Evolutionary conservation across 768 basidiomycete species (phyloP).

Genomic region (Saitozyma podzolica): DNA sequence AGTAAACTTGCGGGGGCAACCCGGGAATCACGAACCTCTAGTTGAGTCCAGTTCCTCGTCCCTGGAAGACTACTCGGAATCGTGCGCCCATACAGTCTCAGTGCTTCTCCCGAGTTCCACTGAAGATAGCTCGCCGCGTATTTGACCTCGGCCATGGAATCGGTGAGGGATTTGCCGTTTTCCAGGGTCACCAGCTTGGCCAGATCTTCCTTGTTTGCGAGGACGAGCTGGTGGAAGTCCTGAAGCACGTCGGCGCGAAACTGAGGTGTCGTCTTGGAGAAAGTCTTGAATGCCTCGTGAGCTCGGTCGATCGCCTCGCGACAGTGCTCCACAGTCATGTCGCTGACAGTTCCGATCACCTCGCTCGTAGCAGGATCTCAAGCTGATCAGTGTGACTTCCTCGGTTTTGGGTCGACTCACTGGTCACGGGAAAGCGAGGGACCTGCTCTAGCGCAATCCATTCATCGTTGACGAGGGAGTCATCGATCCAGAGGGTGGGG

Average conservation of each 20-base stretch:
- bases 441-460: too few species aligned
- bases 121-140: constrained; percentile 57
- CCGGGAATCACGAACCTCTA: constrained; percentile 64
- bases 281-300: constrained; percentile 72
- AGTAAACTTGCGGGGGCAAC: constrained; percentile 19
- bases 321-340: constrained; percentile 83
- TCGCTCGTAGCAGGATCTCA: constrained; percentile 85
- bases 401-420: too few species aligned
- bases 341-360: constrained; percentile 79
- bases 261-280: constrained; percentile 83
- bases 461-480: too few species aligned
- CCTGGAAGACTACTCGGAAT: constrained; percentile 73
- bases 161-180: constrained; percentile 87
- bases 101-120: constrained; percentile 77
- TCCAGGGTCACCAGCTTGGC: constrained; percentile 82
- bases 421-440: too few species aligned
- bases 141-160: constrained; percentile 79
- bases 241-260: constrained; percentile 77
- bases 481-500: too few species aligned
- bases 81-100: constrained; percentile 87
- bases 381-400: too few species aligned
- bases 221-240: constrained; percentile 76
- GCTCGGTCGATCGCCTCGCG: constrained; percentile 82
- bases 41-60: constrained; percentile 83
- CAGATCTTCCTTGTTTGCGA: constrained; percentile 81